Evolutionary conservation across 2,329 filamentous ascomycete species (phyloP), one percentile per base, ranked within the genome.

Genomic region (Gaeumannomyces tritici): DNA sequence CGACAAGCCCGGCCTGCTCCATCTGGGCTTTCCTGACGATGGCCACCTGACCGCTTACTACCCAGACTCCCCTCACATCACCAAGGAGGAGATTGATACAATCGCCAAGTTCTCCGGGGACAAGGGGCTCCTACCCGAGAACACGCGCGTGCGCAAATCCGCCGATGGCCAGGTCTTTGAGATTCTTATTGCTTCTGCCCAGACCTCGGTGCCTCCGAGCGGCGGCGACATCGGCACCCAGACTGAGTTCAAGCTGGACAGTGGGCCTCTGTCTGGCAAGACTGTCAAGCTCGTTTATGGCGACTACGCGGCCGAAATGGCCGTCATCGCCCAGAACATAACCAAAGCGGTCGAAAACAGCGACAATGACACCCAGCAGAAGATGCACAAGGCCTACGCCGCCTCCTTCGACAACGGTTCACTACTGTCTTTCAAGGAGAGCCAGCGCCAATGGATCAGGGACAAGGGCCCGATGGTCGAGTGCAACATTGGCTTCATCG

Each of bases 1-100:
- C 31, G 77, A 83, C 63, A 82, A 85, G 64, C 78, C 83, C 35
- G 82, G 82, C 21, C 77, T 89, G 65, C 85, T 93, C 81, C 88
- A 93, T 69, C 77, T 95, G 29, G 90, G 90, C 55, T 93, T 89
- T 72, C 80, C 85, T 0, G 88, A 90, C 47, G 80, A 86, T 33
- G 89, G 89, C 35, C 89, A 93, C 73, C 82, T 92, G 82, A 91
- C 89, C 3, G 89, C 88, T 1, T 95, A 93, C 74, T 95, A 93
- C 72, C 90, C 90, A 1, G 83, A 90, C 65, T 92, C 89, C 5
- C 80, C 87, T 9, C 77, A 80, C 57, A 92, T 95, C 70, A 90
- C 86, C 54, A 86, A 91, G 74, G 79, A 81, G 42, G 90, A 93
- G 72, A 91, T 95, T 63, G 83, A 83, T 56, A 84, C 84, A 24